Percentiles rank a stretch among this genome's conserved stretches.
These are phyloP conservation scores for Wickerhamomyces rabaulensis DNA, from an alignment of 805 yeast species.

Conservation along the genomic window DNA sequence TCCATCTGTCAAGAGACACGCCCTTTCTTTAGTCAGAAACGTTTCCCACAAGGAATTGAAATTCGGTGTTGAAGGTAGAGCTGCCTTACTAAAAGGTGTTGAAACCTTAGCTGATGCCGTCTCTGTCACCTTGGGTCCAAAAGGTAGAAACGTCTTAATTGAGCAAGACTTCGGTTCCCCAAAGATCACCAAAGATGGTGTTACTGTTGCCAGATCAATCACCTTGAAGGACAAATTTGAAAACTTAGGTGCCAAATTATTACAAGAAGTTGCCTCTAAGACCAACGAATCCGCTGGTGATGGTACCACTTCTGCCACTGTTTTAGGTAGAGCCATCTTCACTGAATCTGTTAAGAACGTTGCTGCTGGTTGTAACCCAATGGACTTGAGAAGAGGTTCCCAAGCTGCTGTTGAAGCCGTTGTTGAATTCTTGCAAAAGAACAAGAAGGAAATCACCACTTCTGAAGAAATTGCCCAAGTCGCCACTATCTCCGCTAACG, in stretches of 20 bases:
- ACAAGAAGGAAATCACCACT: conserved; percentile 95
- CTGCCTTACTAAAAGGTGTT: conserved; percentile 83
- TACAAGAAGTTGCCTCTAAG: conserved; percentile 97
- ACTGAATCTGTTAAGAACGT: conserved; percentile 96
- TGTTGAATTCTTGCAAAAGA: conserved; percentile 75
- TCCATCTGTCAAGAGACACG: conserved; percentile 21
- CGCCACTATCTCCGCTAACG: conserved; percentile 97
- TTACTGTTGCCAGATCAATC: conserved; percentile 90
- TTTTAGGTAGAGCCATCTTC: conserved; percentile 92
- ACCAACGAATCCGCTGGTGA: conserved; percentile 99
- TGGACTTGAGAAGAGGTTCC: conserved; percentile 97
- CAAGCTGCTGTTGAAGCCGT: conserved; percentile 98
- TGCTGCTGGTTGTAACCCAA: conserved; percentile 99
- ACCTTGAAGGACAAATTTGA: conserved; percentile 88
- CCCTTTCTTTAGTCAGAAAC: conserved; percentile 23
- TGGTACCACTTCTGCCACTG: conserved; percentile 98
- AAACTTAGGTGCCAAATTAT: conserved; percentile 92
- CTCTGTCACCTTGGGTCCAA: conserved; percentile 94
- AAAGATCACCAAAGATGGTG: conserved; percentile 99
- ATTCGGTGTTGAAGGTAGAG: conserved; percentile 67
- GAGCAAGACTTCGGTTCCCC: conserved; percentile 98
- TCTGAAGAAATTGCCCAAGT: conserved; percentile 97
- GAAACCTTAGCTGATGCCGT: conserved; percentile 87
- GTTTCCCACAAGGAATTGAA: conserved; percentile 84
- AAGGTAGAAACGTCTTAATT: conserved; percentile 95